Evolutionary conservation across 2,329 filamentous ascomycete genomes (phyloP).

Genomic region (Hypoxylon sp.): DNA sequence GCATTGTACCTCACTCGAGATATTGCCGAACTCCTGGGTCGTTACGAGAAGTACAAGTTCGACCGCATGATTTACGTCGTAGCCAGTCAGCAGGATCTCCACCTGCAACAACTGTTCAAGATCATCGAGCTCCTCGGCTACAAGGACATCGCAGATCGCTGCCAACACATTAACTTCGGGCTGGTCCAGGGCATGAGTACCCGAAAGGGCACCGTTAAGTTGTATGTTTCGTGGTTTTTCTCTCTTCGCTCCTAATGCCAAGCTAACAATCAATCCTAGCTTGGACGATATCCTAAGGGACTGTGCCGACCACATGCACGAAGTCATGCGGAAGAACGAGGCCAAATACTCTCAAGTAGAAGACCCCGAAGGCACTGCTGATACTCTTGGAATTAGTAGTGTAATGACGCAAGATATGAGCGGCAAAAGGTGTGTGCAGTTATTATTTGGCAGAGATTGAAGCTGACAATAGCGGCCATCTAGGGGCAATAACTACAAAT

Average conservation of each 20-base stretch:
- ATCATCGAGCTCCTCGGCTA: slow-evolving; percentile 79
- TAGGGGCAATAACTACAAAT: slow-evolving; percentile 66
- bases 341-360: slow-evolving; percentile 91
- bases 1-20: slow-evolving; percentile 83
- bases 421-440: slow-evolving; percentile 80
- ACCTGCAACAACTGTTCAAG: slow-evolving; percentile 81
- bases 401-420: slow-evolving; percentile 99
- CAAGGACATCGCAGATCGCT: slow-evolving; percentile 74
- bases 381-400: slow-evolving; percentile 90
- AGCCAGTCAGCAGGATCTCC: slow-evolving; percentile 77
- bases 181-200: slow-evolving; percentile 79
- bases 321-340: slow-evolving; percentile 92
- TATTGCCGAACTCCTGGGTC: slow-evolving; percentile 78
- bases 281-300: slow-evolving; percentile 77
- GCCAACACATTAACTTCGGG: slow-evolving; percentile 82
- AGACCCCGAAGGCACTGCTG: slow-evolving; percentile 83
- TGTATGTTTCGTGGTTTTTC: slow-evolving; percentile 36
- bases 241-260: not conserved
- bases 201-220: slow-evolving; percentile 74
- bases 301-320: slow-evolving; percentile 95
- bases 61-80: slow-evolving; percentile 87
- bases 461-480: slow-evolving; percentile 37
- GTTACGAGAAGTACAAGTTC: slow-evolving; percentile 70
- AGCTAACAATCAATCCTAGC: slow-evolving; percentile 26
- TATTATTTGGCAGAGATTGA: slow-evolving; percentile 46